Evolutionary conservation across 352 stramenopile species (phyloP), one percentile per base, ranked within the genome.

Genomic region (Phytophthora sp.): DNA sequence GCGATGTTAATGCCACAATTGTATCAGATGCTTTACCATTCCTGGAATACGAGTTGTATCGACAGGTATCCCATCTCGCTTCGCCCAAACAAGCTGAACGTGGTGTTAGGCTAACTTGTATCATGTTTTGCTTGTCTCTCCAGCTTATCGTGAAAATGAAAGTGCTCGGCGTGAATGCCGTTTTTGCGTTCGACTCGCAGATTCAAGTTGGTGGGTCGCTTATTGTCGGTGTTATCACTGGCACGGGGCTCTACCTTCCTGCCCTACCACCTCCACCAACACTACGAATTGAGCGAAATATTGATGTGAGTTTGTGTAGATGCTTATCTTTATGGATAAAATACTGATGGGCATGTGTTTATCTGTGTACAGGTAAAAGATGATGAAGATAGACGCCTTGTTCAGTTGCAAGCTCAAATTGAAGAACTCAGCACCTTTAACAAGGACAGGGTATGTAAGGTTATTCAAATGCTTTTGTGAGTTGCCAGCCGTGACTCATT

Each of bases 11-110:
- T 69, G 97, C 97, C 8, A 97, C 98, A 11, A 95, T 96, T 49
- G 94, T 99, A 2, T 98, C 91, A 4, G 94, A 99, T 64, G 95
- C 93, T 8, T 82, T 99, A 3, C 96, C 97, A n/a, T 99, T 99
- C 58, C 72, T 99, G 20, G 97, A 99, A 63, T 99, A 99, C 63
- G 96, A 99, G 56, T 79, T 99, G 5, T 97, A 98, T 78, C 92
- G 97, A 13, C 97, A 99, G 82, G 84, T 99, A 55, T n/a, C n/a
- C n/a, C n/a, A n/a, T n/a, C n/a, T n/a, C 4, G 41, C 28, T 58
- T 10, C 48, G n/a, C 18, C n/a, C 32, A 45, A 37, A 26, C 24
- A 48, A 7, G 3, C 11, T 30, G 20, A 32, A 28, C 20, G 26
- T 45, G 20, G 5, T 12, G 38, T 52, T 18, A 28, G 44, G n/a